These are phyloP conservation scores for Cruciata laevipes DNA, from an alignment of 257 asterid species.

Conservation along the genomic window DNA sequence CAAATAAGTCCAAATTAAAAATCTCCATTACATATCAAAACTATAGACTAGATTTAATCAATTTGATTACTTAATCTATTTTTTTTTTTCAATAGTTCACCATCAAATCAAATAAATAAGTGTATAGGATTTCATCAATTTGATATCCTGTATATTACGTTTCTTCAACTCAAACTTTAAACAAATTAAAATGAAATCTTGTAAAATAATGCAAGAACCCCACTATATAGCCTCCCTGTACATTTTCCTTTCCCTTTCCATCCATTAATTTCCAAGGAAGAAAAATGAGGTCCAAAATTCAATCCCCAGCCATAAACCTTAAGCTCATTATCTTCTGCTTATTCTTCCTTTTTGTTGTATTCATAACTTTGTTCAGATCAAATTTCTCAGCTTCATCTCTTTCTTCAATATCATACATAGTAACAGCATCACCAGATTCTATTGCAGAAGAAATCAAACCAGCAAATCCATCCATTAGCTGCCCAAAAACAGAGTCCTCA, in stretches of 20 bases:
- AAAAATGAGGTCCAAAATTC: constrained; percentile 14
- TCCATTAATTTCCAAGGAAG: background rate
- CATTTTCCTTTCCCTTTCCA: background rate
- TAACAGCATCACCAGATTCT: constrained; percentile 3
- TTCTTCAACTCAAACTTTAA: background rate
- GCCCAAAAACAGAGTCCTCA: background rate
- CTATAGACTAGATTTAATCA: no score
- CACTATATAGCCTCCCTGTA: background rate
- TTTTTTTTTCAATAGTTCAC: no score
- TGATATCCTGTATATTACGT: background rate
- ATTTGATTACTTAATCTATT: no score
- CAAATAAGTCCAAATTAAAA: no score
- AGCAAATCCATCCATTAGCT: background rate
- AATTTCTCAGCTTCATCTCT: constrained; percentile 22
- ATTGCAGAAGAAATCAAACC: constrained; percentile 1
- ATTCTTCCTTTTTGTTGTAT: constrained; percentile 41
- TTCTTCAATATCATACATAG: constrained; percentile 8
- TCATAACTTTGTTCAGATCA: constrained; percentile 38
- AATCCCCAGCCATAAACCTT: constrained; percentile 29
- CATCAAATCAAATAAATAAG: background rate
- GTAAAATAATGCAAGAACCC: background rate
- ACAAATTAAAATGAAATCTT: background rate
- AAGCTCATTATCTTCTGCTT: constrained; percentile 39
- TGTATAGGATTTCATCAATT: background rate
- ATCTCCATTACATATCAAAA: no score